These are phyloP conservation scores for Hibiscus tridactylites DNA, from an alignment of 345 rosid species.

Conservation along the genomic window DNA sequence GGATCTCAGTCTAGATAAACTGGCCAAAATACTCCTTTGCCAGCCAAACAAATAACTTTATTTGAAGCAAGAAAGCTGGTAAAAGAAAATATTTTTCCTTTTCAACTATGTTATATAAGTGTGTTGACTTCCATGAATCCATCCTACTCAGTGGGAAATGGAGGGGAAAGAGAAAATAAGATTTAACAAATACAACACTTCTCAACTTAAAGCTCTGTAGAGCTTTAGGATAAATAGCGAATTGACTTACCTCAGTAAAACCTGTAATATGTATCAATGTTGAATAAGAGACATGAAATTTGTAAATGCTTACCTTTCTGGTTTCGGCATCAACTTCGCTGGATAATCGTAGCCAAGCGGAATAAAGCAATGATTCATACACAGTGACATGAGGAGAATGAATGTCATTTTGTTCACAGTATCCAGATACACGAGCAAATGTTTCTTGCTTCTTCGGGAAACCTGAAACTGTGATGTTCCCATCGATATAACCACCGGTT, in stretches of 20 bases:
- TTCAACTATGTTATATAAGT: no score
- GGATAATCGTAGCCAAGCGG: conserved; percentile 72
- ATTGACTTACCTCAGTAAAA: background rate
- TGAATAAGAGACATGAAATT: background rate
- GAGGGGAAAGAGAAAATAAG: background rate
- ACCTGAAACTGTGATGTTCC: conserved; percentile 59
- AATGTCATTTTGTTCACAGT: conserved; percentile 72
- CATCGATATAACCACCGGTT: conserved; percentile 71
- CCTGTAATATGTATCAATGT: conserved; percentile 6
- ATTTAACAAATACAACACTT: background rate
- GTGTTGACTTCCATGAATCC: no score
- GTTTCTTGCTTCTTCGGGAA: conserved; percentile 73
- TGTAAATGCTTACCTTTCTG: conserved; percentile 37
- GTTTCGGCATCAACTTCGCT: conserved; percentile 32
- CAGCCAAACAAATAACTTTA: no score
- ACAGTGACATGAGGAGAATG: conserved; percentile 80
- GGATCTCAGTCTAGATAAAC: background rate
- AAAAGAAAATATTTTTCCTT: no score
- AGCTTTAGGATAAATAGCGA: no score
- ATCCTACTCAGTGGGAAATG: background rate
- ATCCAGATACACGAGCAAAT: conserved; percentile 73
- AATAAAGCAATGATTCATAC: conserved; percentile 63
- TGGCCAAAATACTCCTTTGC: no score
- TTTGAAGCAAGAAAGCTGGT: background rate
- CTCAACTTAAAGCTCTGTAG: background rate